A percentile compares a stretch with the other conserved stretches of the same genome.
Conservation (phyloP, 495 filamentous ascomycete genomes). For the Thermochaetoides thermophila region DNA sequence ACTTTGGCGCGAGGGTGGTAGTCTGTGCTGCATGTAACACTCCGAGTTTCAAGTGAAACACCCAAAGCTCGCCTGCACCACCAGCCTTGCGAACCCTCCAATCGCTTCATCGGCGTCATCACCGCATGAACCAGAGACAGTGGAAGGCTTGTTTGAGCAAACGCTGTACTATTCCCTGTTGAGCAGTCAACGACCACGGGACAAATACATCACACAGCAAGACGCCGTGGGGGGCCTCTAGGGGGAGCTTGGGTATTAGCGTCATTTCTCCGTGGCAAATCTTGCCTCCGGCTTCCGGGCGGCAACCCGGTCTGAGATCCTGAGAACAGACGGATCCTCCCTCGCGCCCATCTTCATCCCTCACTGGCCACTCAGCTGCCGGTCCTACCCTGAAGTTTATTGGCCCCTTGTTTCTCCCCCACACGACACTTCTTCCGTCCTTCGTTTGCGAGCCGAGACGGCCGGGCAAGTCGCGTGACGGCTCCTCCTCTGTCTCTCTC, state of each 20-base stretch:
- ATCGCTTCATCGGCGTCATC: slow-evolving; percentile 3
- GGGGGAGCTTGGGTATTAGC: neutral
- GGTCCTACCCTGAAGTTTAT: no score
- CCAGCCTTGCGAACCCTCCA: slow-evolving; percentile 21
- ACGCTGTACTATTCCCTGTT: slow-evolving; percentile 11
- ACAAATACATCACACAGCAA: neutral
- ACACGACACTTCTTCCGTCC: no score
- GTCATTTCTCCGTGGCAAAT: neutral
- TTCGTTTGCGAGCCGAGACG: no score
- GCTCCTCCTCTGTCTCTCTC: neutral
- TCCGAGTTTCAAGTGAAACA: slow-evolving; percentile 27
- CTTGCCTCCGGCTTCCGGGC: slow-evolving; percentile 1
- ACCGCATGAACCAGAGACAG: slow-evolving; percentile 15
- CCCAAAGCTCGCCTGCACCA: slow-evolving; percentile 7
- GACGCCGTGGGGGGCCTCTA: neutral
- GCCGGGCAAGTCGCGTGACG: no score
- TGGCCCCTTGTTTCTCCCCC: no score
- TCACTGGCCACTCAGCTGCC: no score
- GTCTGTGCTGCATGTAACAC: no score
- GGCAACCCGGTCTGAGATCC: neutral
- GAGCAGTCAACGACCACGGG: slow-evolving; percentile 3
- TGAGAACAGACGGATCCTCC: no score
- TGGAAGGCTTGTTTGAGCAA: slow-evolving; percentile 21
- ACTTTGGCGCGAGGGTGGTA: no score
- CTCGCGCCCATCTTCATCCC: no score